phyloP scores from a whole-genome alignment of 1,284 basidiomycete species.

The Ceratobasidium sp. region DNA sequence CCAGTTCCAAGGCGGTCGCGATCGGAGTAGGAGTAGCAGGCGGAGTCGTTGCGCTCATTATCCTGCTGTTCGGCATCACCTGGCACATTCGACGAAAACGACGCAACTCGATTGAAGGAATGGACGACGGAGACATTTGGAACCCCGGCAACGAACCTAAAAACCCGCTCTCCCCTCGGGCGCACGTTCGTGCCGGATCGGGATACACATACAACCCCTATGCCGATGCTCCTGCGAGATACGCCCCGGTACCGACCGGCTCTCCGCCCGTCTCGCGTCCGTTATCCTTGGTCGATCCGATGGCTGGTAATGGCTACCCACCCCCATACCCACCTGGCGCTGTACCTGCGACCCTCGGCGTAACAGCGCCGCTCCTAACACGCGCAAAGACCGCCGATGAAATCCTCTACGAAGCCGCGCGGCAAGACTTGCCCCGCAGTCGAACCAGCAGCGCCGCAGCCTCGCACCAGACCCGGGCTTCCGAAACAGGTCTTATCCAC shows the following conservation, averaged over 20 bases:
- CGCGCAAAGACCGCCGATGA: constrained; percentile 32
- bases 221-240: constrained; percentile 8
- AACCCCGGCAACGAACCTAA: background rate
- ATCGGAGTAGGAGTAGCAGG: constrained; percentile 33
- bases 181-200: background rate
- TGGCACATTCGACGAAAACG: constrained; percentile 34
- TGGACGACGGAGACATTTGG: constrained; percentile 3
- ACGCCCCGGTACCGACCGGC: constrained; percentile 24
- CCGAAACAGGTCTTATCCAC: background rate
- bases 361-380: background rate
- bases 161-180: background rate
- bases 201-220: constrained; percentile 32
- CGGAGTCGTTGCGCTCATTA: constrained; percentile 25
- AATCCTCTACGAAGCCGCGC: constrained; percentile 36
- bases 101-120: background rate
- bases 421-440: constrained; percentile 6
- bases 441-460: constrained; percentile 26
- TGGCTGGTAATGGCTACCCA: background rate
- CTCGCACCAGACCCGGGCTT: constrained; percentile 9
- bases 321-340: too few relatives aligned
- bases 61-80: constrained; percentile 31
- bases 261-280: constrained; percentile 16
- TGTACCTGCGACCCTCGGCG: constrained; percentile 12
- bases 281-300: background rate
- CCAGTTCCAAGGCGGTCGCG: constrained; percentile 6